These are phyloP conservation scores for Lactarius tabidus DNA, from an alignment of 768 basidiomycete species.

Conservation along the genomic window DNA sequence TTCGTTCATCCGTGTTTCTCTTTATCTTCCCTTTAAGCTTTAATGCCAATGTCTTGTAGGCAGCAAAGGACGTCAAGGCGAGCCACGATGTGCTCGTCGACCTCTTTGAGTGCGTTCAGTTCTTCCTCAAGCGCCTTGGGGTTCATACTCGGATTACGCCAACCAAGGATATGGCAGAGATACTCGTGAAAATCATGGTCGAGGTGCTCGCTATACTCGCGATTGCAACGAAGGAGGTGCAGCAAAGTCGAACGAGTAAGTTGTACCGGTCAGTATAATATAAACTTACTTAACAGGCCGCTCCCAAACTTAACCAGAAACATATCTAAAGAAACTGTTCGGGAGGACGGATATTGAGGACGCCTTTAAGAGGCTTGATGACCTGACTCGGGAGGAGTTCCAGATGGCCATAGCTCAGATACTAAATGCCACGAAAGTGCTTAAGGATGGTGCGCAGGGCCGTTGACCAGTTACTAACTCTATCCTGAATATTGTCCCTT, in stretches of 20 bases:
- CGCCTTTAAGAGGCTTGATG: not conserved
- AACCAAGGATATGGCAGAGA: not conserved
- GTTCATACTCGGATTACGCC: not conserved
- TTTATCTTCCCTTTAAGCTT: not conserved
- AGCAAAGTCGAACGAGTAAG: not conserved
- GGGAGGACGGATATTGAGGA: not conserved
- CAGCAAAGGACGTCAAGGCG: not conserved
- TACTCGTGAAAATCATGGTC: not conserved
- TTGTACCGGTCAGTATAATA: not conserved
- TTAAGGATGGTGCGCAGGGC: not conserved
- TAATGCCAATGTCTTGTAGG: not conserved
- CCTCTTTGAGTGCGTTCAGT: not conserved
- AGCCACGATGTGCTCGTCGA: not conserved
- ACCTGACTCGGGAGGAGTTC: not conserved
- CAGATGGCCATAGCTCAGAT: not conserved
- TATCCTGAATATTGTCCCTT: not conserved
- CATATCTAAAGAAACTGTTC: not conserved
- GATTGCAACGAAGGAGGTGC: not conserved
- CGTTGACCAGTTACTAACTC: not conserved
- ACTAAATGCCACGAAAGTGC: not conserved
- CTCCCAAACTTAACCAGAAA: not conserved
- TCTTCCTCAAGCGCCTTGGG: not conserved
- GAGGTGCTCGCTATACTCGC: not conserved
- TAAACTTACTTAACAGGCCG: not conserved
- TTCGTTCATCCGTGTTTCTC: not conserved